These are phyloP conservation scores for Entomortierella chlamydospora DNA, from an alignment of 192 early-diverging fungal species.

Conservation along the genomic window DNA sequence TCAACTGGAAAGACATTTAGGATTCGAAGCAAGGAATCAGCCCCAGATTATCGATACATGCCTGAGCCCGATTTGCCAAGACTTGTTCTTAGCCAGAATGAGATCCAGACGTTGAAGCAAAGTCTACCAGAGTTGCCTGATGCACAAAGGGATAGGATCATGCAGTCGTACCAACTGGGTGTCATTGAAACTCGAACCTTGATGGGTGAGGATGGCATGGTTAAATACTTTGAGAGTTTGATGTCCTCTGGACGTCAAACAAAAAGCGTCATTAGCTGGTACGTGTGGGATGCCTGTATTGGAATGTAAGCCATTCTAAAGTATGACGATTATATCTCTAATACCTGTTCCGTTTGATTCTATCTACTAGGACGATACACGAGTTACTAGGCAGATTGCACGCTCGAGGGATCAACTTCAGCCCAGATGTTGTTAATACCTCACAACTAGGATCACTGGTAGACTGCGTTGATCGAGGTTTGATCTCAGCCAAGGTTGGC, in stretches of 20 bases:
- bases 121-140: conserved; percentile 84
- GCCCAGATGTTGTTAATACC: conserved; percentile 62
- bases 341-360: too few relatives aligned
- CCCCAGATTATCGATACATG: conserved; percentile 90
- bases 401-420: conserved; percentile 55
- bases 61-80: conserved; percentile 82
- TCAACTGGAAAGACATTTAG: conserved; percentile 69
- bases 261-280: conserved; percentile 47
- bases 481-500: conserved; percentile 73
- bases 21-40: conserved; percentile 85
- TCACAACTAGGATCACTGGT: conserved; percentile 70
- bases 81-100: conserved; percentile 58
- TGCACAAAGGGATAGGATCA: conserved; percentile 64
- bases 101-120: conserved; percentile 27
- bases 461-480: conserved; percentile 65
- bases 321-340: too few relatives aligned
- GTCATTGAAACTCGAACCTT: conserved; percentile 70
- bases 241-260: conserved; percentile 40
- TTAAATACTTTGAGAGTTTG: conserved; percentile 78
- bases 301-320: too few relatives aligned
- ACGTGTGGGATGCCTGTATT: not conserved
- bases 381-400: conserved; percentile 70
- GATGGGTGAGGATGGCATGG: conserved; percentile 78
- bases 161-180: conserved; percentile 68
- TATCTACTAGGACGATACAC: conserved; percentile 63